These are phyloP conservation scores for Tetracentron sinense DNA, from an alignment of 164 flowering plant genomes.

Conservation along the genomic window DNA sequence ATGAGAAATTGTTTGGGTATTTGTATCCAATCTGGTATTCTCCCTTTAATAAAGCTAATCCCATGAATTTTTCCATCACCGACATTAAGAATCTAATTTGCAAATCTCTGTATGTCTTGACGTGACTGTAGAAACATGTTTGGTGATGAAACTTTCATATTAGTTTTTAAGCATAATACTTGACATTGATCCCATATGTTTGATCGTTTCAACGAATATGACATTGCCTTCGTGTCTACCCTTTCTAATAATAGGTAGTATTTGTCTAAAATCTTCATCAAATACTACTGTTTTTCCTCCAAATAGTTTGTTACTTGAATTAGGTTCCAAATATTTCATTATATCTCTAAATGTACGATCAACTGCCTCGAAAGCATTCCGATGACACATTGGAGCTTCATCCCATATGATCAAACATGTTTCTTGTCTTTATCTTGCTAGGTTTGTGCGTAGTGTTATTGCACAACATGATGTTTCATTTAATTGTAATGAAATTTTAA, in stretches of 20 bases:
- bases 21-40: neutral
- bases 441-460: neutral
- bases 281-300: neutral
- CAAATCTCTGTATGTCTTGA: neutral
- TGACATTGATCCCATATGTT: neutral
- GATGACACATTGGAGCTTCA: conserved; percentile 7
- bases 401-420: conserved; percentile 1
- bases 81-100: neutral
- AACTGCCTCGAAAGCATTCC: conserved; percentile 1
- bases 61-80: neutral
- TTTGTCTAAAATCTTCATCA: neutral
- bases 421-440: neutral
- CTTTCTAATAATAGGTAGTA: neutral
- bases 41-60: neutral
- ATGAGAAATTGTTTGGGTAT: neutral
- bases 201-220: neutral
- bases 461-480: neutral
- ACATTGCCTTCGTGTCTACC: neutral
- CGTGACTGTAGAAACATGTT: neutral
- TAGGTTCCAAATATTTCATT: neutral
- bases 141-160: neutral
- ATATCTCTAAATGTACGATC: conserved; percentile 2
- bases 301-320: neutral
- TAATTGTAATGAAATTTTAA: neutral
- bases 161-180: neutral